Evolutionary conservation across 2,329 filamentous ascomycete genomes (phyloP), one percentile per base, ranked within the genome.

Genomic region (Neopestalotiopsis clavispora): DNA sequence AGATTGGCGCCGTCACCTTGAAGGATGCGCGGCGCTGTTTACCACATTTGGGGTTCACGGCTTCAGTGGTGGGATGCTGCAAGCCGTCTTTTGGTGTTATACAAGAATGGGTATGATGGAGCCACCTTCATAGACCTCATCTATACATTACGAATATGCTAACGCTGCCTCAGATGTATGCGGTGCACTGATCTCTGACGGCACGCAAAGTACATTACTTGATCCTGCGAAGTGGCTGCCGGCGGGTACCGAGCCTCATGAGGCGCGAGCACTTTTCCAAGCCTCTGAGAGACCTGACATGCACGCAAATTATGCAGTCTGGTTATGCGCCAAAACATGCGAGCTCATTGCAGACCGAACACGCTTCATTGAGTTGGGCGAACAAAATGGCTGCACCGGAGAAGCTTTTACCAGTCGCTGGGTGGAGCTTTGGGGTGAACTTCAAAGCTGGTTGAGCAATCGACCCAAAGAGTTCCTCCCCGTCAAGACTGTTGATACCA

Each of bases 271-370:
- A 58, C 71, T 84, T 67, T 80, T 84, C 72, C 74, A 75, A 45
- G 70, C 60, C 14, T 66, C 68, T 17, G 70, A 71, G 72, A 79
- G 78, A 10, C 80, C 84, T 4, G 88, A 90, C 71, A 87, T 86
- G 82, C 84, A 88, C 70, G 88, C 88, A 40, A 90, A 90, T 72
- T 87, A 87, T 71, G 82, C 87, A 7, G 87, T 90, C 2, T 90
- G 86, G 71, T 80, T 90, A 1, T 85, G 83, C 65, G 84, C 87
- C 4, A 83, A 82, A 68, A 83, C 83, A 1, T 86, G 84, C 69
- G 83, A 87, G 71, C 81, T 89, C 3, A 78, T 87, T 13, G 81
- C 84, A 9, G 80, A 84, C 66, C 83, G 82, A 20, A 86, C 85
- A 3, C 82, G 83, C 42, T 84, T 80, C 70, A 72, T 82, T 3